Percentiles rank a stretch among this genome's conserved stretches.
These are phyloP conservation scores for Cymbopogon citratus DNA, from an alignment of 176 grass and related monocot species.

Conservation along the genomic window DNA sequence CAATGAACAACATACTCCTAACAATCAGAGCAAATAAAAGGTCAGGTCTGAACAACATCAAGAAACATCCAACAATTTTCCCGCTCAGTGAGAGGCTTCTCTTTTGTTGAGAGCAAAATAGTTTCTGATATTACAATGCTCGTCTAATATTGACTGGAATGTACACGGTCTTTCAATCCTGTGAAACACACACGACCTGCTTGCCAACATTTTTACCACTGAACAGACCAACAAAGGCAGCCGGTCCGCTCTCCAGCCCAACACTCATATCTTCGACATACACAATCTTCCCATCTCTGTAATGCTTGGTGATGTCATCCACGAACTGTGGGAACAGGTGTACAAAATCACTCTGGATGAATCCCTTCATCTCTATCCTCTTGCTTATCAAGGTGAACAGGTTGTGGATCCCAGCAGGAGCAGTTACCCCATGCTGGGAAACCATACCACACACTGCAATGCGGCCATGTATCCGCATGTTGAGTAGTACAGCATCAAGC, in stretches of 20 bases:
- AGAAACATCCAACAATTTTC: too few species aligned
- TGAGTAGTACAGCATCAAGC: constrained; percentile 65
- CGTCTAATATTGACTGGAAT: not conserved
- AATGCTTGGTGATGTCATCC: constrained; percentile 36
- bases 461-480: constrained; percentile 56
- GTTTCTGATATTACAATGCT: not conserved
- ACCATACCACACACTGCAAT: constrained; percentile 67
- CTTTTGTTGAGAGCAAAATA: not conserved
- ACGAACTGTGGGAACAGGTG: constrained; percentile 62
- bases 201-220: constrained; percentile 79
- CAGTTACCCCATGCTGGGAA: constrained; percentile 32
- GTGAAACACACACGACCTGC: constrained; percentile 47
- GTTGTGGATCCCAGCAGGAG: constrained; percentile 9
- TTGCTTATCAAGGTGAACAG: constrained; percentile 5
- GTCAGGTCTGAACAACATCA: not conserved
- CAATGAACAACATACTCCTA: not conserved
- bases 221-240: constrained; percentile 72
- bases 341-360: constrained; percentile 64
- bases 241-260: constrained; percentile 63
- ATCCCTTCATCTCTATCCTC: constrained; percentile 35
- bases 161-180: constrained; percentile 5
- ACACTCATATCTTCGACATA: constrained; percentile 70
- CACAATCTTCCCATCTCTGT: constrained; percentile 52
- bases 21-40: not conserved
- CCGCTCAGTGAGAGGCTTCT: not conserved